Evolutionary conservation across 2,329 filamentous ascomycete species (phyloP), one percentile per base, ranked within the genome.

Genomic region (Polychaeton citri): DNA sequence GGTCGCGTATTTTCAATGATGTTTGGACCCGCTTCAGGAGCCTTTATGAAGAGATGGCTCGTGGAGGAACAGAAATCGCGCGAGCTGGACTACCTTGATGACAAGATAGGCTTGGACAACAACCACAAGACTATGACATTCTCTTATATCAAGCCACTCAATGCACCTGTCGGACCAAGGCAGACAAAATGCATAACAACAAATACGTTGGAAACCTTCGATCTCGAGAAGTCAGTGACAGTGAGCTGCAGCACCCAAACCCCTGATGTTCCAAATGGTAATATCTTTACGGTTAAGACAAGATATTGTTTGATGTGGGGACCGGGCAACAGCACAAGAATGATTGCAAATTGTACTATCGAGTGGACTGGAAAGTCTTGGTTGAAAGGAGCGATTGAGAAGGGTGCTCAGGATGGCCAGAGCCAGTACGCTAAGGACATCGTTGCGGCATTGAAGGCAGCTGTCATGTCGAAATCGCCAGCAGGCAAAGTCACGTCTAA

Each of bases 331-430:
- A 66, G 76, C 26, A 98, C 92, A 1, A 74, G 86, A 19, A 64
- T 98, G 19, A 76, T 90, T 42, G 80, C 88, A 63, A 95, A 80
- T 46, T 95, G 85, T 57, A 80, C 77, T 2, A 82, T 95, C 30
- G 92, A 98, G 53, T 98, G 92, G 92, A 79, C 80, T 3, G 87
- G 87, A 49, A 98, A 96, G 69, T 95, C 87, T 64, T 98, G 90
- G 90, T 65, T 98, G 32, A 95, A 90, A 65, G 84, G 87, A 43
- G 83, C 90, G 2, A 98, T 98, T 48, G 90, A 98, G 57, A 95
- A 94, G 58, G 88, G 85, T 40, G 85, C 87, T 30, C 87, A 81
- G 43, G 87, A 95, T 38, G 90, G 90, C 19, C 90, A 98, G 60
- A 70, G 69, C 6, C 71, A 78, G 39, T 94, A 92, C 55, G 82